Percentiles rank a stretch among this genome's conserved stretches.
These are phyloP conservation scores for Phialocephala subalpina DNA, from an alignment of 2,329 filamentous ascomycete species.

Conservation along the genomic window DNA sequence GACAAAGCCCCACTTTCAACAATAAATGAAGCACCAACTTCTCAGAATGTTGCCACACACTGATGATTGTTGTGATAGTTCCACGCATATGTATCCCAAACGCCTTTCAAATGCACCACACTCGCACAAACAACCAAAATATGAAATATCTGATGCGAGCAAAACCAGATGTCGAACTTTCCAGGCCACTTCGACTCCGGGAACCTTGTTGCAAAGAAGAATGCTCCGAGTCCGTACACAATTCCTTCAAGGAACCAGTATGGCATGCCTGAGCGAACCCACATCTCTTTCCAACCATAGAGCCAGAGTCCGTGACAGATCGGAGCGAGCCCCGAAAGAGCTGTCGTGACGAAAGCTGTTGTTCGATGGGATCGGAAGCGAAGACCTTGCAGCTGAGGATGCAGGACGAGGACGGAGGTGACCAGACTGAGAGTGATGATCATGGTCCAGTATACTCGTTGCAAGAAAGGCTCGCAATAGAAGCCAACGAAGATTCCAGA, in stretches of 20 bases:
- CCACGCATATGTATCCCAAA: conserved; percentile 6
- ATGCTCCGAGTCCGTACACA: conserved; percentile 10
- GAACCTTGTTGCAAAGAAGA: conserved; percentile 10
- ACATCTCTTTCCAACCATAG: conserved; percentile 14
- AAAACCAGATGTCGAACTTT: conserved; percentile 12
- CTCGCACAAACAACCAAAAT: conserved; percentile 8
- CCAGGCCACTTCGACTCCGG: conserved; percentile 8
- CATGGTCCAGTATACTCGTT: conserved; percentile 10
- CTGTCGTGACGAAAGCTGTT: conserved; percentile 3
- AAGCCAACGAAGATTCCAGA: conserved; percentile 8
- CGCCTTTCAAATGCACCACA: conserved; percentile 1
- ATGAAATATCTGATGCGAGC: conserved; percentile 14
- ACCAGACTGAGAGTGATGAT: conserved; percentile 7
- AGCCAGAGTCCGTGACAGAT: conserved; percentile 8
- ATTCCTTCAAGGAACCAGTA: conserved; percentile 10
- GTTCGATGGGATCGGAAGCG: conserved; percentile 9
- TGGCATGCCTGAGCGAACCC: conserved; percentile 3
- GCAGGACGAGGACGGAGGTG: conserved; percentile 2
- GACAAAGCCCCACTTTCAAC: too few relatives aligned
- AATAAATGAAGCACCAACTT: not conserved
- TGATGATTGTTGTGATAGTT: conserved; percentile 4
- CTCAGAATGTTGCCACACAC: not conserved
- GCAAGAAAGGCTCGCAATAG: not conserved
- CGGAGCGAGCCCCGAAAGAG: not conserved
- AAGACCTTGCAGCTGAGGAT: conserved; percentile 10